Base-by-base conservation (phyloP, 148 eudicot genomes). In the Dysphania ambrosioides region DNA sequence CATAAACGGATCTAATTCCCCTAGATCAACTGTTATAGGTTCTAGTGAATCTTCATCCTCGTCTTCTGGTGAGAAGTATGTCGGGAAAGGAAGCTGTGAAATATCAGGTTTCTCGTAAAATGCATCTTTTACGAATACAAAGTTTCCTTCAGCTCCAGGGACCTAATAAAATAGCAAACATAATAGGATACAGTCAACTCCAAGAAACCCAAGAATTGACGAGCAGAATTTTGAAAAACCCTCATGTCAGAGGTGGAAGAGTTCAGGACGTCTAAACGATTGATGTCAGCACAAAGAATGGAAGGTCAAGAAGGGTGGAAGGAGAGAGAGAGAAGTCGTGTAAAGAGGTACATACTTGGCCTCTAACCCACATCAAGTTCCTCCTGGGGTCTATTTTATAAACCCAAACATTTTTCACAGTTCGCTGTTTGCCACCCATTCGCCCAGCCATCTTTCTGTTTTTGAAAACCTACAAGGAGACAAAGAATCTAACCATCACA, bases 1-100 rank as follows among this genome's bases (percentile, higher is more conserved):
- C 97, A 95, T 95, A 75, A 92, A 95, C 26, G 97, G 97, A 81
- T 95, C 99, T 19, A 85, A 75, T 64, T 95, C 99, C 29, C 97
- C 96, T 32, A 87, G 86, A 84, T 95, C 97, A 71, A 92, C 99
- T 31, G 88, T 80, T n/a, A 92, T 27, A 41, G 98, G 88, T 79
- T 84, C 89, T 79, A 92, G 80, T 11, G 62, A 76, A 70, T 73
- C 75, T 13, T 57, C 68, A 58, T 85, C 87, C 81, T 95, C 96
- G 53, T 85, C 92, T 82, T 88, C 97, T n/a, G 82, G 81, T 27
- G 91, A 78, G 70, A 95, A 84, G 77, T 81, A 86, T 12, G 98
- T 93, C n/a, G 97, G 97, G 81, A 93, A 93, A 32, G 98, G 97
- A 71, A 93, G 91, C 71, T 74, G 51, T 5, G 88, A 84, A 26